Evolutionary conservation across 805 yeast genomes (phyloP), one percentile per base, ranked within the genome.

Genomic region (Ogataea populi-albae): DNA sequence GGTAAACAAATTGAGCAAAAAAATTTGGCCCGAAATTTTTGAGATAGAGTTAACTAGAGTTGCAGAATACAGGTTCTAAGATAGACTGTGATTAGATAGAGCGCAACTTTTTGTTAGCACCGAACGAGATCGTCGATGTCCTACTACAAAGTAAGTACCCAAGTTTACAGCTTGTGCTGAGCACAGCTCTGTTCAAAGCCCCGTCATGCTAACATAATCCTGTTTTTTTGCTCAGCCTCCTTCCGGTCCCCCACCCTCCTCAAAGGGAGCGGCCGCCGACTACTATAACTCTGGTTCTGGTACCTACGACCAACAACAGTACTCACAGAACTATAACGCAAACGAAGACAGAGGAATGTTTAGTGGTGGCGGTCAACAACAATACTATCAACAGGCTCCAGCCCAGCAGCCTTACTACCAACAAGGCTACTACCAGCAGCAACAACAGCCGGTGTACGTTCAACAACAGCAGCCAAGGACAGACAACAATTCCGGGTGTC

Each of bases 381-480:
- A 31, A 14, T 31, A 31, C 24, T 40, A 37, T 17, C 47, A 41
- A 19, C 49, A 37, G 16, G 51, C 45, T 7, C 47, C 41, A 14
- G 31, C 61, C 61, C 49, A 22, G 40, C 40, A 38, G 39, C 37
- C 41, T 38, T 38, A 51, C 15, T 40, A 43, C 17, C 45, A 38
- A 16, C 31, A 28, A 28, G 59, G 55, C 12, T 55, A 55, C 26
- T 64, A 64, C 40, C 68, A 65, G 33, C 73, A 66, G 42, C 68
- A 57, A 41, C 76, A 62, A 35, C 77, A 72, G 46, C 77, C 78
- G 0, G 64, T 72, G 8, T 73, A 73, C 34, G 77, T 72, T 16
- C 79, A 73, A 46, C 79, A 73, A 46, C 78, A 71, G 46, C 70
- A 57, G 33, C 70, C 68, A 6, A 66, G 57, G 22, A 46, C 47